Evolutionary conservation across 2,329 filamentous ascomycete genomes (phyloP).

Genomic region (Talaromyces sp.): DNA sequence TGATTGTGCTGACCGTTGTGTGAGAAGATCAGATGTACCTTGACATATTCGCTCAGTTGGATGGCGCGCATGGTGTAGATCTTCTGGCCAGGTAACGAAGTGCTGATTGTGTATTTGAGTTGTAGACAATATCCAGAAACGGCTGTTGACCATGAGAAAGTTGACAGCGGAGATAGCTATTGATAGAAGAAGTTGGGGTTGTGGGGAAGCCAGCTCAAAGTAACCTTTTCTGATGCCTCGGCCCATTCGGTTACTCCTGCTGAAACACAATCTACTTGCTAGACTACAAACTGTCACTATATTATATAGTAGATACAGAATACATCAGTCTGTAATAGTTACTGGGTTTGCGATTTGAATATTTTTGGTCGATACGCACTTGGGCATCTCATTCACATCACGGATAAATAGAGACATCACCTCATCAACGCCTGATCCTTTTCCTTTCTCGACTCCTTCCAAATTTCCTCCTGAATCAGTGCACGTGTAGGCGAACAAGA

Average conservation of each 20-base stretch:
- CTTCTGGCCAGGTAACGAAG: not conserved
- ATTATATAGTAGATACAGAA: not conserved
- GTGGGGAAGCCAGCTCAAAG: constrained; percentile 3
- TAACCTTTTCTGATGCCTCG: constrained; percentile 6
- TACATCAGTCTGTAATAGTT: not conserved
- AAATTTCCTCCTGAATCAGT: not conserved
- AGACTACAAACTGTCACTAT: too few species aligned
- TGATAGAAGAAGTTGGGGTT: not conserved
- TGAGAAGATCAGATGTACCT: constrained; percentile 47
- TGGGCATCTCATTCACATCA: not conserved
- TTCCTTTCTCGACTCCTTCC: not conserved
- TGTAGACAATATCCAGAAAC: not conserved
- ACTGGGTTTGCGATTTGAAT: not conserved
- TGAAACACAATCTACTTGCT: not conserved
- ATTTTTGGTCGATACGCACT: not conserved
- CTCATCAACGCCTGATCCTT: not conserved
- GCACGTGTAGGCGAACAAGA: not conserved
- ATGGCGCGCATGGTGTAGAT: constrained; percentile 66
- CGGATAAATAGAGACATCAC: not conserved
- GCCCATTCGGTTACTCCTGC: constrained; percentile 12
- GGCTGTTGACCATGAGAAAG: not conserved
- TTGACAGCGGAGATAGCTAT: not conserved
- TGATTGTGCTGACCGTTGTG: not conserved
- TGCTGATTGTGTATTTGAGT: not conserved
- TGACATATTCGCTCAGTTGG: constrained; percentile 69